These are phyloP conservation scores for Bolboschoenoplectus hybrid DNA, from an alignment of 202 grass and related monocot species.

Conservation along the genomic window DNA sequence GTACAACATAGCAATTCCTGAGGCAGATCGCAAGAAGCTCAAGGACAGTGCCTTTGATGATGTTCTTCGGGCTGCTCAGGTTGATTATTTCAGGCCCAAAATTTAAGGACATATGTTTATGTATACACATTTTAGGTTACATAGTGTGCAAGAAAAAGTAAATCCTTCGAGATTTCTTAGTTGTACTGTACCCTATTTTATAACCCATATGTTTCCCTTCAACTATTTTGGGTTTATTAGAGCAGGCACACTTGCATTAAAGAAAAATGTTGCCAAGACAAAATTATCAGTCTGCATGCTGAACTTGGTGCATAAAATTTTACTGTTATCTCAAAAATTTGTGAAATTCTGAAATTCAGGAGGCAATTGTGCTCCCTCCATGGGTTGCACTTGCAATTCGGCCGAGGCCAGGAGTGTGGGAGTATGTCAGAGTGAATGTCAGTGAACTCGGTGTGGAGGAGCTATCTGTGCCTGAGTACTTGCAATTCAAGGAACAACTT, in stretches of 20 bases:
- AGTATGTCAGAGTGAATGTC: constrained; percentile 91
- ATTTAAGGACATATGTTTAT: not conserved
- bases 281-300: not conserved
- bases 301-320: not conserved
- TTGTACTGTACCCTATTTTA: not conserved
- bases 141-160: not conserved
- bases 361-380: constrained; percentile 83
- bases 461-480: constrained; percentile 84
- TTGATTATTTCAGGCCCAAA: constrained; percentile 32
- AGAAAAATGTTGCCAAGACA: not conserved
- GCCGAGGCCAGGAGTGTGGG: constrained; percentile 95
- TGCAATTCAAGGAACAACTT: constrained; percentile 99
- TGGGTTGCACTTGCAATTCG: constrained; percentile 94
- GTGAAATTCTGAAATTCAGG: constrained; percentile 49
- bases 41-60: constrained; percentile 97
- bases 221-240: not conserved
- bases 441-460: constrained; percentile 91
- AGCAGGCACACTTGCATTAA: not conserved
- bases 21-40: constrained; percentile 78
- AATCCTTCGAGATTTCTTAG: not conserved
- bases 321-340: not conserved
- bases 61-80: constrained; percentile 86
- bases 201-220: not conserved
- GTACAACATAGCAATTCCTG: constrained; percentile 74
- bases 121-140: not conserved